Base-by-base conservation (phyloP, 305 asterid species). In the Rubia peregrina region DNA sequence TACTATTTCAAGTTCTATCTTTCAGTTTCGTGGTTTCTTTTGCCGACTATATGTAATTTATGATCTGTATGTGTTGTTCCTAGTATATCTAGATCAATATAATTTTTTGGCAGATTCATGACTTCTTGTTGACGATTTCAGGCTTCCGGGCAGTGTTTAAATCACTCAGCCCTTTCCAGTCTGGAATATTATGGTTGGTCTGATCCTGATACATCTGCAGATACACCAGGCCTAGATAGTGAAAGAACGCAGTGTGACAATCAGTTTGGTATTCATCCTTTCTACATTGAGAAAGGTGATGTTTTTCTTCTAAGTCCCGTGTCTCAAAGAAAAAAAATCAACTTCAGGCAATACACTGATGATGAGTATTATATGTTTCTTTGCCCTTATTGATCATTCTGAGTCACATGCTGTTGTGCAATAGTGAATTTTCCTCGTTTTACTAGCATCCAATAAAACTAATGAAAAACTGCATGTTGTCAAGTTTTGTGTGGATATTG, bases 261-360 rank as follows among this genome's bases (percentile, higher is more conserved):
- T 76, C 74, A 72, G 72, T 95, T 91, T 77, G 99, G 99, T 61
- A 88, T 95, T 75, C 91, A 85, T 79, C 99, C 99, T 48, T 95
- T 95, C 87, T 95, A 87, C 72, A 90, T 91, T 74, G 85, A 83
- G 85, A 92, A 79, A 87, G 99, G 99, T 94, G 75, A 1, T 41
- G 44, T n/a, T 14, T 21, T 22, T 38, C 43, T 68, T 62, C 43
- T 40, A 14, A 13, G 19, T 66, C 16, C 14, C 17, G 9, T 14
- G 44, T 46, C 61, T 40, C 36, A 40, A 38, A 13, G 16, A 9
- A 41, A 55, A 55, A 14, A 21, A 16, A 42, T 21, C 41, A 9
- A 21, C 33, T 43, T 60, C 9, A 70, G 26, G 66, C 44, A 19
- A 64, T 40, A 24, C 11, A 14, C 17, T 7, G 12, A 9, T 8